A percentile compares a stretch with the other conserved stretches of the same genome.
These are phyloP conservation scores for Populus nigra DNA, from an alignment of 345 rosid species.

Conservation along the genomic window DNA sequence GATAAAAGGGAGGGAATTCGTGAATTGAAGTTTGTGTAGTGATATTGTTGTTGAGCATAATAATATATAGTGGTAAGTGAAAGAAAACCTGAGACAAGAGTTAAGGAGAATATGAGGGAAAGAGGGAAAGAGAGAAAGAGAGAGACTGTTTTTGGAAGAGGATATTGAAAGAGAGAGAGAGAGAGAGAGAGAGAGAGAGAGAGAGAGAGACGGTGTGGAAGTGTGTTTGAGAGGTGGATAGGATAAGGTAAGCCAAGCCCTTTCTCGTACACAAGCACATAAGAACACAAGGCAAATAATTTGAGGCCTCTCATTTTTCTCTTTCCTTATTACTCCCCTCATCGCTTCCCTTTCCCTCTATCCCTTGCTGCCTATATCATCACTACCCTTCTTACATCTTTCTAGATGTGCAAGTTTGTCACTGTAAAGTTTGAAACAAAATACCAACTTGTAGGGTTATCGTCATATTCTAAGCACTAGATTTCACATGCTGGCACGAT, in stretches of 20 bases:
- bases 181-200: not conserved
- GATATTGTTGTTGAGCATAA: conserved; percentile 3
- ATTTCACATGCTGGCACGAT: not conserved
- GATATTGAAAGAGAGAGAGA: conserved; percentile 6
- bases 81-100: conserved; percentile 23
- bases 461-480: no score
- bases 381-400: not conserved
- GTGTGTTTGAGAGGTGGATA: conserved; percentile 36
- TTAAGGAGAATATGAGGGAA: not conserved
- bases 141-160: not conserved
- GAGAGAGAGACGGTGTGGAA: no score
- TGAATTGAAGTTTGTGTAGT: conserved; percentile 12
- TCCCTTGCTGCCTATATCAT: not conserved
- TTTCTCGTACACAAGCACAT: conserved; percentile 25
- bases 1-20: not conserved
- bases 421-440: not conserved
- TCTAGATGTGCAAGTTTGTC: not conserved
- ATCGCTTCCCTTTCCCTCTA: not conserved
- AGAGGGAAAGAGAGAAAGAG: not conserved
- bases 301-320: conserved; percentile 62
- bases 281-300: conserved; percentile 44
- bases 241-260: conserved; percentile 64
- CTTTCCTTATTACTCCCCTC: not conserved
- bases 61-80: not conserved
- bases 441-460: not conserved